Conservation (phyloP, 345 rosid genomes). For the Eucalyptus curtisii region DNA sequence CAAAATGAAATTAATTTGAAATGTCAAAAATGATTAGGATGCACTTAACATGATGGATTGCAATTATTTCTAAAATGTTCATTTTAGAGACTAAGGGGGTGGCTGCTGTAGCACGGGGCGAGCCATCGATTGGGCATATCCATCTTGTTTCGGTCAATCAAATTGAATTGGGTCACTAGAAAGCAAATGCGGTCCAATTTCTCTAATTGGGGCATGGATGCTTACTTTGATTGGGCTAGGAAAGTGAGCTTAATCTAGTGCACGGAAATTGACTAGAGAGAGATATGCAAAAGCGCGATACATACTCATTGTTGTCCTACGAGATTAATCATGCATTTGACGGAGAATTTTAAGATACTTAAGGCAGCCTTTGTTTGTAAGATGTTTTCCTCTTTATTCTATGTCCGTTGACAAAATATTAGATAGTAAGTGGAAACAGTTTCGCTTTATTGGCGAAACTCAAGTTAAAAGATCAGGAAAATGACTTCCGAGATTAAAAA, state of each 20-base stretch:
- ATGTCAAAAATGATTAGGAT: not conserved
- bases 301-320: not conserved
- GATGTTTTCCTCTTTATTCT: no score
- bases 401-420: not conserved
- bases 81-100: no score
- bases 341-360: not conserved
- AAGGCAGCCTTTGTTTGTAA: not conserved
- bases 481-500: not conserved
- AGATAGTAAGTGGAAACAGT: not conserved
- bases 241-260: not conserved
- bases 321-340: not conserved
- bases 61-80: no score
- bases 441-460: not conserved
- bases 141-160: not conserved
- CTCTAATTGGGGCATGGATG: not conserved
- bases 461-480: not conserved
- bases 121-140: not conserved
- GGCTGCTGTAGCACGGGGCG: no score
- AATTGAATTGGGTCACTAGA: not conserved
- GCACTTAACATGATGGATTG: no score
- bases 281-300: not conserved
- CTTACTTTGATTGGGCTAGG: not conserved
- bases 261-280: not conserved
- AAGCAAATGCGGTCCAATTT: not conserved
- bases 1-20: not conserved